phyloP scores from a whole-genome alignment of 169 alveolate species.

The Eimeria necatrix region DNA sequence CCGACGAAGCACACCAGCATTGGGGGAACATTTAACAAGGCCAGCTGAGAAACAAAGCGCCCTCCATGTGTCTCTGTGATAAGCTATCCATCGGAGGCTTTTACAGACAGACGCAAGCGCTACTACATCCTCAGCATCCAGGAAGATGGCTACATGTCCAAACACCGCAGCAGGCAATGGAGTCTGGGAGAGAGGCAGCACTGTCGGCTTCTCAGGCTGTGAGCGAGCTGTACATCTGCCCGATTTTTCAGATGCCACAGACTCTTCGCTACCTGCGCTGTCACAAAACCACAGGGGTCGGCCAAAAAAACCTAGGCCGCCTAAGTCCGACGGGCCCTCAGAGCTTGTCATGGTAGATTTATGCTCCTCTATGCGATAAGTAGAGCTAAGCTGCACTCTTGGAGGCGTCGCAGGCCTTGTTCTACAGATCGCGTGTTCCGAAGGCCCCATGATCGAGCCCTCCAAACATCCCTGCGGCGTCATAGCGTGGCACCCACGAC shows the following conservation, averaged over 20 bases:
- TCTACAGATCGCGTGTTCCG: neutral
- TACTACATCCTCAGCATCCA: constrained; percentile 70
- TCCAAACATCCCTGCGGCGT: neutral
- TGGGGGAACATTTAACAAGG: neutral
- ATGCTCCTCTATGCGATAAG: too few species aligned
- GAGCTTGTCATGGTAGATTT: neutral
- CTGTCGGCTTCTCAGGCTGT: neutral
- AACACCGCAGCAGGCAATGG: constrained; percentile 68
- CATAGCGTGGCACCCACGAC: neutral
- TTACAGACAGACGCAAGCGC: constrained; percentile 69
- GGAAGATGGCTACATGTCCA: constrained; percentile 57
- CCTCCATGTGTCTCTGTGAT: constrained; percentile 47
- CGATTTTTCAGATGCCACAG: too few species aligned
- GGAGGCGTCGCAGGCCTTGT: neutral
- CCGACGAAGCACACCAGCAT: neutral
- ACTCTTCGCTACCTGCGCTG: constrained; percentile 7
- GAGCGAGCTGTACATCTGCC: neutral
- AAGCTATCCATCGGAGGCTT: constrained; percentile 71
- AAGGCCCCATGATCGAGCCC: constrained; percentile 17
- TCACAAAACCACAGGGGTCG: constrained; percentile 57
- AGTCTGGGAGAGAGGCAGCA: neutral
- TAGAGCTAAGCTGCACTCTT: neutral
- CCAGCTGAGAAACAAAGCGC: constrained; percentile 52
- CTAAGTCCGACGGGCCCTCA: neutral
- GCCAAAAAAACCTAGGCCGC: constrained; percentile 48